Conservation (phyloP, 352 stramenopile genomes). For the Salisapilia sapeloensis region DNA sequence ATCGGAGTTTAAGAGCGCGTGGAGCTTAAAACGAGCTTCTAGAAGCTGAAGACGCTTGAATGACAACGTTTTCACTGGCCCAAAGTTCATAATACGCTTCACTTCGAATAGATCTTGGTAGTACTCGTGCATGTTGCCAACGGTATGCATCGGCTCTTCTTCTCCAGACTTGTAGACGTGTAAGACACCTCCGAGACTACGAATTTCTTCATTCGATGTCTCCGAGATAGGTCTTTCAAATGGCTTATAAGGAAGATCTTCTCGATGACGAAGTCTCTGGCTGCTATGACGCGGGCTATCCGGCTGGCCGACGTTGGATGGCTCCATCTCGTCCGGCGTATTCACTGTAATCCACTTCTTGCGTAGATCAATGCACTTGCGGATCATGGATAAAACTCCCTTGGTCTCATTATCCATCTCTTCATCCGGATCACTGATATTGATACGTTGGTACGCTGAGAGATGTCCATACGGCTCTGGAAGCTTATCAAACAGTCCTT, state of each 20-base stretch:
- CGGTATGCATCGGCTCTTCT: conserved; percentile 13
- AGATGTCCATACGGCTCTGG: conserved; percentile 61
- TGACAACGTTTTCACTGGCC: conserved; percentile 71
- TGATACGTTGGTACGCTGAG: conserved; percentile 55
- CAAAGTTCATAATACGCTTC: conserved; percentile 77
- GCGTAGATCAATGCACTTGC: conserved; percentile 49
- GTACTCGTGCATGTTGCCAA: conserved; percentile 35
- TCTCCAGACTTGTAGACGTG: conserved; percentile 14
- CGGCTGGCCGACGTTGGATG: conserved; percentile 4
- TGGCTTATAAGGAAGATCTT: conserved; percentile 60
- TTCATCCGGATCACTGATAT: conserved; percentile 48
- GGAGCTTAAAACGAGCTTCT: conserved; percentile 90
- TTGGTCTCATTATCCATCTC: conserved; percentile 59
- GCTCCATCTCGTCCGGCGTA: conserved; percentile 8
- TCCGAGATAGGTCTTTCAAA: conserved; percentile 17
- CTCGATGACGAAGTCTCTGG: conserved; percentile 31
- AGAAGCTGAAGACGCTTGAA: conserved; percentile 83
- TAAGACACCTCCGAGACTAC: conserved; percentile 45
- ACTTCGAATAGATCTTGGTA: conserved; percentile 65
- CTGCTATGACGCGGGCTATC: conserved; percentile 17
- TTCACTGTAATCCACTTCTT: conserved; percentile 57
- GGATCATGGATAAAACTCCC: conserved; percentile 61
- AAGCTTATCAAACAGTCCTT: conserved; percentile 64
- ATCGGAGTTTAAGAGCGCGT: conserved; percentile 92
- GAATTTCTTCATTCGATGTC: conserved; percentile 26